phyloP scores from a whole-genome alignment of 1,284 basidiomycete genomes.

The Malassezia psittaci region DNA sequence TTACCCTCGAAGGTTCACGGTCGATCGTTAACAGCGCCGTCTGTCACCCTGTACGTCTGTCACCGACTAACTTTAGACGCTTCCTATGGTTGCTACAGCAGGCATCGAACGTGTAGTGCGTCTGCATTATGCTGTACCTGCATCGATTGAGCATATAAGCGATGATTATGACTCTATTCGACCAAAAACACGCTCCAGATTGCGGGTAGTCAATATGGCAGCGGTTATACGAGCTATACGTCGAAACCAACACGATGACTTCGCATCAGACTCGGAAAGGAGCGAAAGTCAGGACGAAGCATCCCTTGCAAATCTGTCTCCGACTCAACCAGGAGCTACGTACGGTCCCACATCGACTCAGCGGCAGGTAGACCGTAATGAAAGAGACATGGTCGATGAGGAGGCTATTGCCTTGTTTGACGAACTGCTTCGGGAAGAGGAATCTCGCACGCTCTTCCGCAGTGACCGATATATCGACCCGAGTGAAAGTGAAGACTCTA shows the following conservation, averaged over 20 bases:
- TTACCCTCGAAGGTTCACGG: slow-evolving; percentile 16
- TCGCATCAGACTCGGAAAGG: slow-evolving; percentile 4
- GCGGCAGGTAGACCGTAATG: neutral
- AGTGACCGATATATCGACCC: neutral
- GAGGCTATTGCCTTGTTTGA: slow-evolving; percentile 17
- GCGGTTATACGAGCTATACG: slow-evolving; percentile 14
- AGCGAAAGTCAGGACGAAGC: neutral
- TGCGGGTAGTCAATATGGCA: slow-evolving; percentile 5
- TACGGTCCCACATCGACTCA: neutral
- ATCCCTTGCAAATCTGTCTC: too few species aligned
- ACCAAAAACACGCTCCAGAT: slow-evolving; percentile 7
- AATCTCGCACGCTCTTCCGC: slow-evolving; percentile 7
- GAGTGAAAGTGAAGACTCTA: slow-evolving; percentile 1
- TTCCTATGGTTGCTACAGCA: slow-evolving; percentile 18
- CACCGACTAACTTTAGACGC: neutral
- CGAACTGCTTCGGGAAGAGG: slow-evolving; percentile 14
- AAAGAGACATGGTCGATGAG: slow-evolving; percentile 10
- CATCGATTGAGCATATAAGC: slow-evolving; percentile 3
- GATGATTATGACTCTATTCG: neutral
- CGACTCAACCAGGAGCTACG: neutral
- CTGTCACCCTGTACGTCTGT: slow-evolving; percentile 9
- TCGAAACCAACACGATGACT: neutral
- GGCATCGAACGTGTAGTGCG: slow-evolving; percentile 18
- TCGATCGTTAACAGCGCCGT: slow-evolving; percentile 12
- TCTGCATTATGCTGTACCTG: slow-evolving; percentile 15